Percentiles rank a stretch among this genome's conserved stretches.
These are phyloP conservation scores for Arthrinium puccinioides DNA, from an alignment of 2,329 filamentous ascomycete species.

Conservation along the genomic window DNA sequence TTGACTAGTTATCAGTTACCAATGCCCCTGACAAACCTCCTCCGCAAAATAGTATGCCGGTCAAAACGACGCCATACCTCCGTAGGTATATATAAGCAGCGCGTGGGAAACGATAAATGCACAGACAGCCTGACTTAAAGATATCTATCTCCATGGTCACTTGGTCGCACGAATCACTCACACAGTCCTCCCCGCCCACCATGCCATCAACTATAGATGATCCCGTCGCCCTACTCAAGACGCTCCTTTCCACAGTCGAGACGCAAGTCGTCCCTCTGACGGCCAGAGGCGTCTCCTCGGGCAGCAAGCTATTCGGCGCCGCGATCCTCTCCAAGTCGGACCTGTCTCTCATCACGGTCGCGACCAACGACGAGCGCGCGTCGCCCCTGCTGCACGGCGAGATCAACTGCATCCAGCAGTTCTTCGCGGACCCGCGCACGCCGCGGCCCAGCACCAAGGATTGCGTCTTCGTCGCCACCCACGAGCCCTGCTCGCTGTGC, in stretches of 20 bases:
- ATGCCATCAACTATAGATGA: constrained; percentile 13
- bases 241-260: constrained; percentile 36
- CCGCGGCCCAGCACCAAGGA: constrained; percentile 33
- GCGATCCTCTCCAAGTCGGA: constrained; percentile 38
- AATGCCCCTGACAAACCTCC: too few species aligned
- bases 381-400: constrained; percentile 53
- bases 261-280: constrained; percentile 44
- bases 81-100: too few species aligned
- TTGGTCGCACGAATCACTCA: too few species aligned
- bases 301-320: constrained; percentile 50
- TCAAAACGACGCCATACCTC: too few species aligned
- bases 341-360: constrained; percentile 37
- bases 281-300: constrained; percentile 37
- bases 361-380: constrained; percentile 47
- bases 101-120: too few species aligned
- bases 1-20: too few species aligned
- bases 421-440: constrained; percentile 34
- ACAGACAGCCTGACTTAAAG: too few species aligned
- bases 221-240: constrained; percentile 26
- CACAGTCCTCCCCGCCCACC: background rate
- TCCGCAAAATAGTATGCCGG: too few species aligned
- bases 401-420: constrained; percentile 53
- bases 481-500: constrained; percentile 52
- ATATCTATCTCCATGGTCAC: too few species aligned
- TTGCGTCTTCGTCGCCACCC: constrained; percentile 51